A percentile compares a stretch with the other conserved stretches of the same genome.
Conservation (phyloP, 257 asterid species). For the Eustoma russellianum region DNA sequence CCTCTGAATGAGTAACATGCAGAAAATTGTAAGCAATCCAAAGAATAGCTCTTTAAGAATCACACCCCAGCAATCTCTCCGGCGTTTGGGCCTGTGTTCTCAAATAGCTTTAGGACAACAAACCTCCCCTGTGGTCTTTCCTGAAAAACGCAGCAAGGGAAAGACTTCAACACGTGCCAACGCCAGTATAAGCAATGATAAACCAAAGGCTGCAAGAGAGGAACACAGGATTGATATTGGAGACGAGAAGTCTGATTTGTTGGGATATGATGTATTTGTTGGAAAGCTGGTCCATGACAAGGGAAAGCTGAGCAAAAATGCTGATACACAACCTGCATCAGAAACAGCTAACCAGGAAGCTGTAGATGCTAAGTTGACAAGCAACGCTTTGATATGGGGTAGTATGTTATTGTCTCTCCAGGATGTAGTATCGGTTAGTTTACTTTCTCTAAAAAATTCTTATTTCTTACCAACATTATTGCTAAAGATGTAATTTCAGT, state of each 20-base stretch:
- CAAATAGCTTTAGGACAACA: slow-evolving; percentile 74
- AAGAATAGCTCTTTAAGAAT: slow-evolving; percentile 65
- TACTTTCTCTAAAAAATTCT: slow-evolving; percentile 3
- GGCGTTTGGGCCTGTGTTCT: slow-evolving; percentile 81
- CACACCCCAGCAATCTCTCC: slow-evolving; percentile 78
- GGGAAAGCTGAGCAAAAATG: slow-evolving; percentile 38
- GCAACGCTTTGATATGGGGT: slow-evolving; percentile 90
- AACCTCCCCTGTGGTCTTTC: slow-evolving; percentile 80
- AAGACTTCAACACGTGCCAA: slow-evolving; percentile 35
- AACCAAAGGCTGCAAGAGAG: slow-evolving; percentile 36
- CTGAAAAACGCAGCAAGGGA: slow-evolving; percentile 81
- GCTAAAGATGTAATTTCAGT: not conserved
- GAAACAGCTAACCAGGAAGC: slow-evolving; percentile 42
- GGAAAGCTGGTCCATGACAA: slow-evolving; percentile 69
- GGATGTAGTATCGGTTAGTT: slow-evolving; percentile 76
- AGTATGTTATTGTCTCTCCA: slow-evolving; percentile 53
- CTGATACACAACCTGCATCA: slow-evolving; percentile 37
- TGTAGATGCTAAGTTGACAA: slow-evolving; percentile 80
- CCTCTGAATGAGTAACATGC: slow-evolving; percentile 40
- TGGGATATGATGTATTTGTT: slow-evolving; percentile 72
- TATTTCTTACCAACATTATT: not conserved
- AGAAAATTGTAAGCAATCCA: slow-evolving; percentile 60
- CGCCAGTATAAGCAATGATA: slow-evolving; percentile 30
- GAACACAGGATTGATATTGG: slow-evolving; percentile 87
- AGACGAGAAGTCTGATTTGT: slow-evolving; percentile 81